Base-by-base conservation (phyloP, 129 eudicot genomes). In the Tagetes erecta region DNA sequence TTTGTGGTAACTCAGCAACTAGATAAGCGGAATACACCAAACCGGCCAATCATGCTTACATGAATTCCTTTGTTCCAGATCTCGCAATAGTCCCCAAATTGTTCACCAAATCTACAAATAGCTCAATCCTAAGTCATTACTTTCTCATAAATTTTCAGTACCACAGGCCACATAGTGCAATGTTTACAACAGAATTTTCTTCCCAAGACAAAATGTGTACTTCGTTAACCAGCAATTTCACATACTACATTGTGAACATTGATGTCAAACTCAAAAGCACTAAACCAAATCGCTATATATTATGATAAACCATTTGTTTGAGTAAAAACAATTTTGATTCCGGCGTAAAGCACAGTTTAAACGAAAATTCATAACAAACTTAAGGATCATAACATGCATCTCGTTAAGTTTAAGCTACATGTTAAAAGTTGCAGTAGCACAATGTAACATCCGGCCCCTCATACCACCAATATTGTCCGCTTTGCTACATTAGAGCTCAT, bases 21-120 rank as follows among this genome's bases (percentile, higher is more conserved):
- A 88, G 87, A 74, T 88, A 88, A 0, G 97, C 97, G 12, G 97
- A 91, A 75, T 91, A 91, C 96, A 68, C 97, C 97, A 77, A 91
- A 91, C 67, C 88, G 96, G 3, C 97, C 97, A 76, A 92, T 92
- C 97, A 92, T 92, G 88, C 97, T 89, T 45, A 92, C 97, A 92
- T 92, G 81, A 92, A 92, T 64, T 92, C 97, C 85, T 92, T 92
- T 2, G 96, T 92, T 2, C 97, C 97, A 49, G 96, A 92, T 68
- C 97, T 80, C 8, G 97, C 97, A 77, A 92, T 92, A 12, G 97
- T 92, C 36, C 97, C 97, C 89, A 92, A 72, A 76, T 92, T 92
- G 27, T 20, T 31, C 1, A 38, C 36, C 57, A 20, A 53, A 4
- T 6, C 13, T 2, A 0, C 2, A 8, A 0, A 46, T 1, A 46